Evolutionary conservation across 2,329 filamentous ascomycete species (phyloP).

Genomic region (Monascus ruber): DNA sequence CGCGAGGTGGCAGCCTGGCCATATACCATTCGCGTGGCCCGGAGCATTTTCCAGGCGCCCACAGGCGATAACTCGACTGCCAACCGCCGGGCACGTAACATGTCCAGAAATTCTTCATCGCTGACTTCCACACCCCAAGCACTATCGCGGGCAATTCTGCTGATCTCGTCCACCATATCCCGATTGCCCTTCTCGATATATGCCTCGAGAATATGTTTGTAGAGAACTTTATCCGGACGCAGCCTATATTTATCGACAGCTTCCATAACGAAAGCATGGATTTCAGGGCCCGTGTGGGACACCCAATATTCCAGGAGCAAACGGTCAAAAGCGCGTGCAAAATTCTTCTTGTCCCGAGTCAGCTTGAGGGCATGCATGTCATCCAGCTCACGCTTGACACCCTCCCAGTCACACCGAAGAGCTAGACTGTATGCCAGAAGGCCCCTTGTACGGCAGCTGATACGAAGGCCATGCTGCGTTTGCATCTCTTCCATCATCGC

Average conservation of each 20-base stretch:
- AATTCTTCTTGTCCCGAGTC: constrained; percentile 17
- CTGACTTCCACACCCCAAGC: constrained; percentile 23
- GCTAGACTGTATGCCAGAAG: constrained; percentile 27
- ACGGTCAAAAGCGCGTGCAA: constrained; percentile 25
- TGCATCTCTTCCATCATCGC: constrained; percentile 25
- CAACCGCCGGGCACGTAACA: constrained; percentile 23
- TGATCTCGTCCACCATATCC: constrained; percentile 20
- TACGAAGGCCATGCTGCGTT: constrained; percentile 15
- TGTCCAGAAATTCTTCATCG: constrained; percentile 18
- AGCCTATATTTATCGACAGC: constrained; percentile 25
- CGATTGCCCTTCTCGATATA: constrained; percentile 27
- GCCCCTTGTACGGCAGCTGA: constrained; percentile 24
- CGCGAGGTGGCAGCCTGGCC: constrained; percentile 20
- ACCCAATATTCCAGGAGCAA: constrained; percentile 32
- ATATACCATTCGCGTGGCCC: constrained; percentile 23
- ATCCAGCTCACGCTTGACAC: constrained; percentile 25
- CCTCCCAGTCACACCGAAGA: constrained; percentile 28
- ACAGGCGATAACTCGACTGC: constrained; percentile 23
- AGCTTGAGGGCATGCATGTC: constrained; percentile 25
- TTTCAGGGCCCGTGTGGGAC: constrained; percentile 21
- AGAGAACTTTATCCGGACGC: constrained; percentile 27
- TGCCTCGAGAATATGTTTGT: constrained; percentile 29
- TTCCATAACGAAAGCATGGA: constrained; percentile 24
- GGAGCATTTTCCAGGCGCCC: constrained; percentile 31
- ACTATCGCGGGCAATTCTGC: constrained; percentile 16